A percentile compares a stretch with the other conserved stretches of the same genome.
phyloP scores from a whole-genome alignment of 1,139 yeast genomes.

The Saccharomyces hybrid region DNA sequence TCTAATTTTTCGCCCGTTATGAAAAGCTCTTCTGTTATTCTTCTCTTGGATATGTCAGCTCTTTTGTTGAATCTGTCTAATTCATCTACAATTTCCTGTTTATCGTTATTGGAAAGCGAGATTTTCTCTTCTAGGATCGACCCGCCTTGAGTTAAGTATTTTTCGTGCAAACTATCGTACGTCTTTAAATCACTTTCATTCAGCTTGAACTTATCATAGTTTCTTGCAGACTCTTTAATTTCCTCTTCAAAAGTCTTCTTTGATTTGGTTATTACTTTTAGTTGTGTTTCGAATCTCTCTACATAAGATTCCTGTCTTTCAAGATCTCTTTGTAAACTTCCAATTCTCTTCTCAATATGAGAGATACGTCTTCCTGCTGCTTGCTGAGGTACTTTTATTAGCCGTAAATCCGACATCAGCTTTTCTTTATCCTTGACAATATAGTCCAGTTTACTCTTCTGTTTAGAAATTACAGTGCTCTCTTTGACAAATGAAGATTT shows the following conservation, averaged over 20 bases:
- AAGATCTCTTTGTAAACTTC: conserved; percentile 47
- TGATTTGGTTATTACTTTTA: conserved; percentile 42
- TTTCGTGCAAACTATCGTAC: conserved; percentile 53
- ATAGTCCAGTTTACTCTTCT: conserved; percentile 36
- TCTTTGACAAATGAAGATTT: conserved; percentile 44
- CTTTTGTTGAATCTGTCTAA: conserved; percentile 38
- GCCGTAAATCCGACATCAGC: conserved; percentile 50
- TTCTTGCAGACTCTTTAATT: conserved; percentile 27
- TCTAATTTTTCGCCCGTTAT: conserved; percentile 38
- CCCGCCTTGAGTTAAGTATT: conserved; percentile 53
- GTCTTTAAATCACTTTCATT: conserved; percentile 49
- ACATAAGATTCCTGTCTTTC: conserved; percentile 45
- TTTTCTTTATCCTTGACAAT: conserved; percentile 41
- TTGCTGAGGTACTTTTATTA: conserved; percentile 41
- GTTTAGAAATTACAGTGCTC: conserved; percentile 38
- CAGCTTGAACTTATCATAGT: conserved; percentile 33
- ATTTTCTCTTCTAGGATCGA: conserved; percentile 48
- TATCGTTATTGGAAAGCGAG: conserved; percentile 40
- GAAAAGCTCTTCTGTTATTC: conserved; percentile 34
- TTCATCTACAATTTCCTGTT: conserved; percentile 37
- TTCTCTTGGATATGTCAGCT: conserved; percentile 34
- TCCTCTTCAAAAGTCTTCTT: conserved; percentile 41
- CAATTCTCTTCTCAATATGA: conserved; percentile 45
- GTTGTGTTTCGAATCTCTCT: conserved; percentile 40
- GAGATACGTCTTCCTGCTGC: conserved; percentile 37